Conservation (phyloP, 805 yeast genomes). For the Barnettozyma populi region DNA sequence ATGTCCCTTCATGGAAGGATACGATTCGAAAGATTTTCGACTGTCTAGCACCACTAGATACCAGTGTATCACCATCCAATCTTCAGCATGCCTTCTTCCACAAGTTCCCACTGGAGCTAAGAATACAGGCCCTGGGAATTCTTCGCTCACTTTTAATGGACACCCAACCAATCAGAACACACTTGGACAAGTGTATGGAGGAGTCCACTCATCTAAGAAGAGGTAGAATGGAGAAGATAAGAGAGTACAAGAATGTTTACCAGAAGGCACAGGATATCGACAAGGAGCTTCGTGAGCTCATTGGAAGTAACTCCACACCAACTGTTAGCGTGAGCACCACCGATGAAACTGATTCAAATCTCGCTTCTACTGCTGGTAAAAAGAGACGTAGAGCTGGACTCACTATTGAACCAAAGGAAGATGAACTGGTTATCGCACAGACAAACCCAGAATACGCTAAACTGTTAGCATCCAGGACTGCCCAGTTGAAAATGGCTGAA, state of each 20-base stretch:
- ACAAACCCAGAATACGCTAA: conserved; percentile 38
- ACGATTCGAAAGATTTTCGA: conserved; percentile 47
- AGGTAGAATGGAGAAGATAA: conserved; percentile 56
- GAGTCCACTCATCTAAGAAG: conserved; percentile 57
- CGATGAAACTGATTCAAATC: not conserved
- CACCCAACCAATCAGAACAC: conserved; percentile 52
- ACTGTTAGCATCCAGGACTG: conserved; percentile 41
- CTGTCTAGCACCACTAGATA: conserved; percentile 51
- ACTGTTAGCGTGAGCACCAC: not conserved
- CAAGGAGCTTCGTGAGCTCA: conserved; percentile 32
- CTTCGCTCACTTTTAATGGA: conserved; percentile 58
- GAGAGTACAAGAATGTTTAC: conserved; percentile 48
- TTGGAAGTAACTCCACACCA: conserved; percentile 18
- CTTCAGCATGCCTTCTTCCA: conserved; percentile 48
- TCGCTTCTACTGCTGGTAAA: conserved; percentile 8
- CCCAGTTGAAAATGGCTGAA: conserved; percentile 32
- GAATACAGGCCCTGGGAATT: conserved; percentile 54
- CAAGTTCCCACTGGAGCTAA: conserved; percentile 44
- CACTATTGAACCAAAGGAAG: conserved; percentile 33
- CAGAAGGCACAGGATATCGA: conserved; percentile 48
- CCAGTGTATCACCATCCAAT: conserved; percentile 42
- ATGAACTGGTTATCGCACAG: conserved; percentile 33
- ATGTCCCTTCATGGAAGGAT: conserved; percentile 47
- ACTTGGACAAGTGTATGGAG: conserved; percentile 66
- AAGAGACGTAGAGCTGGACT: conserved; percentile 29